Base-by-base conservation (phyloP, 768 basidiomycete genomes). In the Sistotremastrum suecicum region DNA sequence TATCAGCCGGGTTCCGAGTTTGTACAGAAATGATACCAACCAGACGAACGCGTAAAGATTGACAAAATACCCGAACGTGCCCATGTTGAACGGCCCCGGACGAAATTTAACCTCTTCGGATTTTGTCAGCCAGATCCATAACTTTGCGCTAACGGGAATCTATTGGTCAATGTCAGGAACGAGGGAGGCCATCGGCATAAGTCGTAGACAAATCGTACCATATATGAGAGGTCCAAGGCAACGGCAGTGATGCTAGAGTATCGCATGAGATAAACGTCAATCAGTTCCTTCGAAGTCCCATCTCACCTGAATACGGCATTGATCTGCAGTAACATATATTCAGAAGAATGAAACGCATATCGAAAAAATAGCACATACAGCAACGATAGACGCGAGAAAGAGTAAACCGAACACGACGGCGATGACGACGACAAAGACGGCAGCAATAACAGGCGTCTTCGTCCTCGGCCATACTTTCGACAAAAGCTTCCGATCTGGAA, bases 261-360 rank as follows among this genome's bases (percentile, higher is more conserved):
- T 12, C 11, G 20, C 20, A 12, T 38, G 11, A 38, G 37, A 10
- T 12, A 12, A 10, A 4, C 37, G 10, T 32, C 37, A 28, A 38
- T 41, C 29, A 44, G 6, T 5, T 7, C 10, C 30, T 4, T 44
- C 28, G 4, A 41, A 41, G 8, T 11, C 11, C 30, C 41, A 41
- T 5, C n/a, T 20, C 31, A 42, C 43, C 50, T 51, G 41, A 50
- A 50, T 11, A 50, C 49, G 5, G 49, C 49, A 42, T 50, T 50
- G 12, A 49, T 50, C 47, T 47, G 29, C 12, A 38, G 20, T 20
- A 20, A 20, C 11, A 8, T 8, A 10, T 41, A 46, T 48, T 48
- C 10, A 11, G 5, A 48, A 9, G 34, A 48, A 20, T 12, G 32
- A 35, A 7, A 48, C 34, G 46, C n/a, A 29, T 6, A 2, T 11